Conservation (phyloP, 2,329 filamentous ascomycete genomes). For the Calonectria ilicicola region DNA sequence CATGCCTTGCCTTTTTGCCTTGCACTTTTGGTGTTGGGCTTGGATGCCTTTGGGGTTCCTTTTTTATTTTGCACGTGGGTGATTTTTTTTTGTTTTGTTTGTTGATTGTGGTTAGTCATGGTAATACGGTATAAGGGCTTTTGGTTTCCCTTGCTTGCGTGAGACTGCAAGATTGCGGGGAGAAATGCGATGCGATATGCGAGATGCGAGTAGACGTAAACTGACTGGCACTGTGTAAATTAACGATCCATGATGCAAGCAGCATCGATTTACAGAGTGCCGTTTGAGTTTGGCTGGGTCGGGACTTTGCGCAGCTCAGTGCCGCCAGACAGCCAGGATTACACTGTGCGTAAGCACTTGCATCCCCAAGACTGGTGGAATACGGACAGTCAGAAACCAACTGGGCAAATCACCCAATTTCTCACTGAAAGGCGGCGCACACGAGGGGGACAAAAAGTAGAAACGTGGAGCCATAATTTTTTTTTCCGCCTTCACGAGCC, state of each 20-base stretch:
- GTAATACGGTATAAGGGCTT: conserved; percentile 3
- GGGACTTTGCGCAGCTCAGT: background rate
- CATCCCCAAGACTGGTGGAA: conserved; percentile 16
- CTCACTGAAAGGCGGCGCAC: conserved; percentile 1
- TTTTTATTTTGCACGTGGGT: background rate
- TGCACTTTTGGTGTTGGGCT: background rate
- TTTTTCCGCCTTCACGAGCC: background rate
- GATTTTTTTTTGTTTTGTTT: background rate
- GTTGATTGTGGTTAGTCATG: background rate
- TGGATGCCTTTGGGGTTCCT: background rate
- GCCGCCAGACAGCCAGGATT: conserved; percentile 17
- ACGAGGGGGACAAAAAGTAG: conserved; percentile 6
- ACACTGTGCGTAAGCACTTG: conserved; percentile 30
- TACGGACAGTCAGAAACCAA: conserved; percentile 20
- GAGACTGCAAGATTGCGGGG: conserved; percentile 8
- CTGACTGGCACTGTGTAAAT: conserved; percentile 10
- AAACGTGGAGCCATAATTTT: conserved; percentile 34
- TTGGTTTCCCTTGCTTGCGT: conserved; percentile 10
- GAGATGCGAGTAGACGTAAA: background rate
- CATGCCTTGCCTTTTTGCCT: background rate
- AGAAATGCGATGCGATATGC: conserved; percentile 7
- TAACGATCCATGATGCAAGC: conserved; percentile 6
- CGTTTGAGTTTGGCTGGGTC: conserved; percentile 11
- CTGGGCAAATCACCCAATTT: conserved; percentile 7
- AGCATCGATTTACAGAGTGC: background rate